These are phyloP conservation scores for Talaromyces ruber DNA, from an alignment of 495 filamentous ascomycete genomes.

Conservation along the genomic window DNA sequence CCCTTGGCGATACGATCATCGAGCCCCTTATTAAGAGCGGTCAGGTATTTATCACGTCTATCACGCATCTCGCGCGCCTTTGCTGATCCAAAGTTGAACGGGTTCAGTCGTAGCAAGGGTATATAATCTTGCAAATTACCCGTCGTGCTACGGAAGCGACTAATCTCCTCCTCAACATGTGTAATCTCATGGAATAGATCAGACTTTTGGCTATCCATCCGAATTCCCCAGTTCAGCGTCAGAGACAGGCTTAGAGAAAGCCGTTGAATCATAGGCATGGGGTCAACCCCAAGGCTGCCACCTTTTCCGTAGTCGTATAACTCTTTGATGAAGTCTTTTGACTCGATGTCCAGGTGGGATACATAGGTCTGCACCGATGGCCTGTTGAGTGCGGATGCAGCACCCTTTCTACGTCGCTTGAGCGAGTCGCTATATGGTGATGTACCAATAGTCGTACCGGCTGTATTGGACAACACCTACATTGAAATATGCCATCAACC, in stretches of 20 bases:
- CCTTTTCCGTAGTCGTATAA: slow-evolving; percentile 44
- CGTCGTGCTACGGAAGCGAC: slow-evolving; percentile 49
- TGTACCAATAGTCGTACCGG: slow-evolving; percentile 59
- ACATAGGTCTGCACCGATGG: slow-evolving; percentile 53
- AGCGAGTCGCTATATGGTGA: slow-evolving; percentile 54
- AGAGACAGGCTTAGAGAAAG: slow-evolving; percentile 47
- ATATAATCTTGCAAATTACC: slow-evolving; percentile 60
- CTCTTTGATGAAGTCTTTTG: slow-evolving; percentile 50
- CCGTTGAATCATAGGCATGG: slow-evolving; percentile 53
- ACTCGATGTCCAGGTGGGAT: slow-evolving; percentile 52
- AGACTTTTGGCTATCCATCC: slow-evolving; percentile 48
- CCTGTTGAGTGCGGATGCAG: slow-evolving; percentile 53
- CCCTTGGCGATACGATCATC: slow-evolving; percentile 51
- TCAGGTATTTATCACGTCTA: slow-evolving; percentile 52
- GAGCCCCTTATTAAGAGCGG: slow-evolving; percentile 40
- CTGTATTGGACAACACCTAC: slow-evolving; percentile 52
- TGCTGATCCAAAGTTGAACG: slow-evolving; percentile 39
- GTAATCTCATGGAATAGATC: slow-evolving; percentile 54
- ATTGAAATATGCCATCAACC: slow-evolving; percentile 4
- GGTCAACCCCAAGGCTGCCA: slow-evolving; percentile 46
- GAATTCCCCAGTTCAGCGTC: slow-evolving; percentile 56
- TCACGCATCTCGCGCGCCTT: slow-evolving; percentile 50
- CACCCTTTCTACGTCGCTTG: slow-evolving; percentile 56
- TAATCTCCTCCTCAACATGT: slow-evolving; percentile 52
- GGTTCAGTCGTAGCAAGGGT: slow-evolving; percentile 49